Percentiles rank a stretch among this genome's conserved stretches.
phyloP scores from a whole-genome alignment of 164 flowering plant genomes.

The Amborella trichopoda region DNA sequence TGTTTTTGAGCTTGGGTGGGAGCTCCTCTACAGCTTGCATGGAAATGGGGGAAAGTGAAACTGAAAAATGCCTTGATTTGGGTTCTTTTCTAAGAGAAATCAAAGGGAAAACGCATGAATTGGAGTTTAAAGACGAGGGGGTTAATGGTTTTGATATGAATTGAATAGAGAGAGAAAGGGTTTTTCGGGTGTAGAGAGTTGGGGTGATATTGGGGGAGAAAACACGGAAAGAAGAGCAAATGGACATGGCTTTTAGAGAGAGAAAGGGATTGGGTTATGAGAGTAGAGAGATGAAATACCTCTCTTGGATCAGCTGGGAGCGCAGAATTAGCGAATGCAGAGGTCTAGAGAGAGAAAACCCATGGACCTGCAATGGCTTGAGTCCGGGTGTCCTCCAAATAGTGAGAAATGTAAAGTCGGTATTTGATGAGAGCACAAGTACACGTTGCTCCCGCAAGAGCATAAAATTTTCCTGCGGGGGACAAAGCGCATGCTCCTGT shows the following conservation, averaged over 20 bases:
- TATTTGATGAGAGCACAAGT: too few species aligned
- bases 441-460: too few species aligned
- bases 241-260: constrained; percentile 13
- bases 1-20: constrained; percentile 77
- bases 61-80: too few species aligned
- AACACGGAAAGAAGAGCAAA: constrained; percentile 24
- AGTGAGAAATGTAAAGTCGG: too few species aligned
- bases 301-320: too few species aligned
- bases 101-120: constrained; percentile 14
- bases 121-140: constrained; percentile 32
- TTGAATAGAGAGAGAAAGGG: constrained; percentile 7
- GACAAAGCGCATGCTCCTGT: too few species aligned
- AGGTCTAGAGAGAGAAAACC: too few species aligned
- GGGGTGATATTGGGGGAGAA: constrained; percentile 24
- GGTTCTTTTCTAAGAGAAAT: too few species aligned
- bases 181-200: constrained; percentile 5
- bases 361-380: too few species aligned
- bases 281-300: background rate
- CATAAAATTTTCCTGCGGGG: too few species aligned
- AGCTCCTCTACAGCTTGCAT: constrained; percentile 34
- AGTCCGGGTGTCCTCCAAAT: too few species aligned
- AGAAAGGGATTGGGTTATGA: background rate
- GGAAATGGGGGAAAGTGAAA: constrained; percentile 1
- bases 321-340: too few species aligned
- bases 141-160: constrained; percentile 13